Evolutionary conservation across 192 early-diverging fungal species (phyloP), one percentile per base, ranked within the genome.

Genomic region (Podila clonocystis): DNA sequence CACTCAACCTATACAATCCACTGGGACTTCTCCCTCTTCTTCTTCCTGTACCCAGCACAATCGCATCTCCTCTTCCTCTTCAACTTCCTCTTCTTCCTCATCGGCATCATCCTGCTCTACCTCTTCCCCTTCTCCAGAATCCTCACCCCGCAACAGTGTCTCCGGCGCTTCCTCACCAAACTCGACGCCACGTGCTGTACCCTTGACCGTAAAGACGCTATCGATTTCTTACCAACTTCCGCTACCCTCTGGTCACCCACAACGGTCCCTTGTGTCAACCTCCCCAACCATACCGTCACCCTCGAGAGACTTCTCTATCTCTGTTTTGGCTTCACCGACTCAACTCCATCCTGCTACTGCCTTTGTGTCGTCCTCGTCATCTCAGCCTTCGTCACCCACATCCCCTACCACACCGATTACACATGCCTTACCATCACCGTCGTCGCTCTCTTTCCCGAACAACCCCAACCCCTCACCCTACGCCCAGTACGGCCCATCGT

Each of bases 151-250:
- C 52, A 24, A 55, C 24, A n/a, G 52, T 55, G 13, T 55, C 31
- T 58, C 45, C 8, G 9, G 24, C 12, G 11, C 17, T 17, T 41
- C 30, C n/a, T 26, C 48, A 13, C 29, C 68, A 30, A 29, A 26
- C 31, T n/a, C 24, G n/a, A 12, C 22, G 52, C 60, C 58, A 50
- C 24, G 34, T 62, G 9, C 38, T 15, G 12, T 22, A 19, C 22
- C 50, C 15, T 36, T n/a, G 29, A 29, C 55, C 29, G 22, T 60
- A 11, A 74, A 60, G n/a, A 67, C 72, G 12, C 12, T 60, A 22
- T 74, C 72, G 3, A 74, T 74, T n/a, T 67, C 72, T 2, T 67
- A 67, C 48, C 72, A 67, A 48, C 65, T 74, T 2, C 72, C 72
- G 30, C 30, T 67, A 17, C 72, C 65, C 9, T 62, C 72, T 6